These are phyloP conservation scores for Candida schatavii DNA, from an alignment of 805 yeast species.

Conservation along the genomic window DNA sequence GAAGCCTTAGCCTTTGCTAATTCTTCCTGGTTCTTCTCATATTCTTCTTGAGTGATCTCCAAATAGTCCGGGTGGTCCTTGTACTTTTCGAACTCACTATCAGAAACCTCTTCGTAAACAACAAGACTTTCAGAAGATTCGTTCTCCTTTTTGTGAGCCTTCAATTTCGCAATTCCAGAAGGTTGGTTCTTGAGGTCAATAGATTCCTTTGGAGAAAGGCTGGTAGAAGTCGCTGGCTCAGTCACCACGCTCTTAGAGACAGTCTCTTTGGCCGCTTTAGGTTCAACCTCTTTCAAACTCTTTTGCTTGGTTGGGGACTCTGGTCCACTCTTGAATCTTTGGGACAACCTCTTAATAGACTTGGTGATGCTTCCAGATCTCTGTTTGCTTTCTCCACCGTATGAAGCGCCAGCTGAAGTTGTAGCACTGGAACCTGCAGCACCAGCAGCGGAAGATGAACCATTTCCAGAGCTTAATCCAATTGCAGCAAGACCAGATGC, in stretches of 20 bases:
- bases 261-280: neutral
- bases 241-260: neutral
- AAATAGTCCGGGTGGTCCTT: conserved; percentile 49
- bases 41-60: conserved; percentile 29
- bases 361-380: conserved; percentile 10
- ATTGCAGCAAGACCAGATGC: conserved; percentile 12
- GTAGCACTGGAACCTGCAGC: conserved; percentile 5
- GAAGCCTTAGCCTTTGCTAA: conserved; percentile 2
- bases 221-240: neutral
- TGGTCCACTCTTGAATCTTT: conserved; percentile 2
- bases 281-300: neutral
- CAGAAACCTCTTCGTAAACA: conserved; percentile 48
- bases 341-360: conserved; percentile 7
- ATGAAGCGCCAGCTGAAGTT: conserved; percentile 2
- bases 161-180: neutral
- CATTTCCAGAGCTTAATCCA: conserved; percentile 10
- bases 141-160: conserved; percentile 4
- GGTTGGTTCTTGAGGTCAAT: conserved; percentile 3
- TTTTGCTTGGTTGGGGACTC: neutral
- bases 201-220: neutral
- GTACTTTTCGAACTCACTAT: conserved; percentile 44
- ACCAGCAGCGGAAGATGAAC: conserved; percentile 6
- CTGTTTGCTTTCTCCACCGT: conserved; percentile 6
- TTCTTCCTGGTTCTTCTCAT: conserved; percentile 10
- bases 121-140: conserved; percentile 17